Evolutionary conservation across 805 yeast genomes (phyloP).

Genomic region (Sugiyamaella chiloensis): DNA sequence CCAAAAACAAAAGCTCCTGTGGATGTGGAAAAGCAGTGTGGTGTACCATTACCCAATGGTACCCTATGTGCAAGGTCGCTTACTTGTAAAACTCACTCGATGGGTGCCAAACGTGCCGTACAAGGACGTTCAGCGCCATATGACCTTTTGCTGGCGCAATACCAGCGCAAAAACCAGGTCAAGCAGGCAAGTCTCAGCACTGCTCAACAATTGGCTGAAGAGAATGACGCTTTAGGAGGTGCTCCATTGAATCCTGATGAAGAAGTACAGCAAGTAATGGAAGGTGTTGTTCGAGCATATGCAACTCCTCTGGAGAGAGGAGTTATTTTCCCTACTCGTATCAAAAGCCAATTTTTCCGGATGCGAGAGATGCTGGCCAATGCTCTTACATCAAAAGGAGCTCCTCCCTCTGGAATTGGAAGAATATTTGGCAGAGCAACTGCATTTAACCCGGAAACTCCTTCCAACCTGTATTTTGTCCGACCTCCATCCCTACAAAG

Average conservation of each 20-base stretch:
- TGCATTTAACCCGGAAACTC: conserved; percentile 65
- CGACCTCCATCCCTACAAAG: conserved; percentile 35
- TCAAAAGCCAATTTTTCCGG: conserved; percentile 71
- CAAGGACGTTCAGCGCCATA: conserved; percentile 91
- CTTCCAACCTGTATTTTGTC: conserved; percentile 45
- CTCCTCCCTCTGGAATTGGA: conserved; percentile 60
- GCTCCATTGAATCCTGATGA: conserved; percentile 75
- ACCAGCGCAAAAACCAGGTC: conserved; percentile 90
- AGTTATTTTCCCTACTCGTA: conserved; percentile 63
- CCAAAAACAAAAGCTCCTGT: conserved; percentile 75
- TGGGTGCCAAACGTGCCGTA: conserved; percentile 97
- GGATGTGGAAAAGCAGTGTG: conserved; percentile 92
- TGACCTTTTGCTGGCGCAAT: conserved; percentile 80
- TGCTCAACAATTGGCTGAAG: conserved; percentile 36
- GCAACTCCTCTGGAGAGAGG: conserved; percentile 69
- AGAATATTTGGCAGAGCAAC: conserved; percentile 80
- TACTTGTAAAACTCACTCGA: conserved; percentile 96
- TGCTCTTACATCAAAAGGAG: conserved; percentile 51
- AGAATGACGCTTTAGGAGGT: conserved; percentile 32
- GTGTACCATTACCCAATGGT: conserved; percentile 91
- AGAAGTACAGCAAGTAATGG: conserved; percentile 86
- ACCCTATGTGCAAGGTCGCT: conserved; percentile 93
- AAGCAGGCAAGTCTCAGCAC: conserved; percentile 57
- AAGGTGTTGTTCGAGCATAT: conserved; percentile 65
- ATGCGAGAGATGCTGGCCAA: conserved; percentile 94